Percentiles rank a stretch among this genome's conserved stretches.
phyloP scores from a whole-genome alignment of 208 protist species.

The Trypanosoma caninum region DNA sequence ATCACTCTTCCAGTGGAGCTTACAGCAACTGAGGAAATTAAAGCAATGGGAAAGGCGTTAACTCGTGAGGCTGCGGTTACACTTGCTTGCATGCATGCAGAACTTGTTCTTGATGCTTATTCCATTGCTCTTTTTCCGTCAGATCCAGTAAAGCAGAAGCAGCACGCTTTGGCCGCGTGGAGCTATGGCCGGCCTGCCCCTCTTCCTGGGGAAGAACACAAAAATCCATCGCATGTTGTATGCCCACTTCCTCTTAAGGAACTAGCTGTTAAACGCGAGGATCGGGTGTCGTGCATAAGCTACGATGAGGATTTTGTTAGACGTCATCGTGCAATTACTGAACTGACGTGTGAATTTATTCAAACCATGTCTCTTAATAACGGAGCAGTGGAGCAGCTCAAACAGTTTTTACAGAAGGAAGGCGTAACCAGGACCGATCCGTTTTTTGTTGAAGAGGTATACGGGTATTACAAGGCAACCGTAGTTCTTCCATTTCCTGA shows the following conservation, averaged over 20 bases:
- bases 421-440: constrained; percentile 42
- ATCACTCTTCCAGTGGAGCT: constrained; percentile 28
- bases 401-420: constrained; percentile 33
- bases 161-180: constrained; percentile 74
- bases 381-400: constrained; percentile 41
- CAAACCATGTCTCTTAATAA: constrained; percentile 51
- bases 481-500: constrained; percentile 74
- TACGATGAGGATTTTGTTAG: constrained; percentile 69
- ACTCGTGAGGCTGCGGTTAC: constrained; percentile 42
- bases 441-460: constrained; percentile 58
- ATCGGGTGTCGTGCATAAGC: constrained; percentile 18
- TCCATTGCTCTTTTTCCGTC: constrained; percentile 54
- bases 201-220: constrained; percentile 36
- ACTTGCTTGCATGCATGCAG: constrained; percentile 87
- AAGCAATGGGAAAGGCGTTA: constrained; percentile 69
- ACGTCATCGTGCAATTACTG: constrained; percentile 48
- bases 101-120: constrained; percentile 77
- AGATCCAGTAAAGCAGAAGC: constrained; percentile 52
- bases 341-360: constrained; percentile 53
- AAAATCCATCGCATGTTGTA: constrained; percentile 39
- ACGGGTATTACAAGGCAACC: constrained; percentile 50
- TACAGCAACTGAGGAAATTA: constrained; percentile 27
- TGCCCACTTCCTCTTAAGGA: constrained; percentile 66
- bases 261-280: constrained; percentile 23
- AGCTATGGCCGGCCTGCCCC: constrained; percentile 71